Percentiles rank a stretch among this genome's conserved stretches.
phyloP scores from a whole-genome alignment of 371 early-diverging fungal genomes.

The Syncephalastrum sp. region DNA sequence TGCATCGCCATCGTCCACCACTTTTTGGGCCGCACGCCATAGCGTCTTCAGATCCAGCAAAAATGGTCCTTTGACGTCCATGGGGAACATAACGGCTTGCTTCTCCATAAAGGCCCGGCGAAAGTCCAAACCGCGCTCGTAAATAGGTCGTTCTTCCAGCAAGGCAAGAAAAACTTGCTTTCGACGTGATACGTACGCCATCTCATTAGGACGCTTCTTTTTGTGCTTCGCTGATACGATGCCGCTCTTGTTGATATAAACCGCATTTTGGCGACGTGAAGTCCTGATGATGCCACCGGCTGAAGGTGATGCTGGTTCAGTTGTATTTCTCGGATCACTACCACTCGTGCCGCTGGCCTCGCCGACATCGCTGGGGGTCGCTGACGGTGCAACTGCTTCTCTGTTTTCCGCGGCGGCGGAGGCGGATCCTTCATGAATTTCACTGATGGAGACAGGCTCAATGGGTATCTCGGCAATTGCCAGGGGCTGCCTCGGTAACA shows the following conservation, averaged over 20 bases:
- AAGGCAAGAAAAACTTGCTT: conserved; percentile 14
- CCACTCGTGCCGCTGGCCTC: no score
- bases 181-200: conserved; percentile 22
- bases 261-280: neutral
- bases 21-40: conserved; percentile 9
- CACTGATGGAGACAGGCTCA: no score
- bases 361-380: no score
- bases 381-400: no score
- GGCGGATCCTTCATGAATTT: no score
- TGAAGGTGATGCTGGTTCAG: neutral
- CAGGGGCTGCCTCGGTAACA: no score
- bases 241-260: neutral
- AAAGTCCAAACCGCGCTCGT: conserved; percentile 15
- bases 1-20: conserved; percentile 10
- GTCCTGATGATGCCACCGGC: neutral
- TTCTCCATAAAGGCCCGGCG: neutral
- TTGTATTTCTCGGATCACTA: neutral
- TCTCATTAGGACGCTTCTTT: no score
- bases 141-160: conserved; percentile 17
- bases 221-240: neutral
- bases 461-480: no score
- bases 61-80: no score
- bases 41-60: conserved; percentile 20
- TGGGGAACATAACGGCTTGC: conserved; percentile 3
- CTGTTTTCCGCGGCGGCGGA: no score